A percentile compares a stretch with the other conserved stretches of the same genome.
These are phyloP conservation scores for Solanum pinnatisectum DNA, from an alignment of 257 asterid genomes.

Conservation along the genomic window DNA sequence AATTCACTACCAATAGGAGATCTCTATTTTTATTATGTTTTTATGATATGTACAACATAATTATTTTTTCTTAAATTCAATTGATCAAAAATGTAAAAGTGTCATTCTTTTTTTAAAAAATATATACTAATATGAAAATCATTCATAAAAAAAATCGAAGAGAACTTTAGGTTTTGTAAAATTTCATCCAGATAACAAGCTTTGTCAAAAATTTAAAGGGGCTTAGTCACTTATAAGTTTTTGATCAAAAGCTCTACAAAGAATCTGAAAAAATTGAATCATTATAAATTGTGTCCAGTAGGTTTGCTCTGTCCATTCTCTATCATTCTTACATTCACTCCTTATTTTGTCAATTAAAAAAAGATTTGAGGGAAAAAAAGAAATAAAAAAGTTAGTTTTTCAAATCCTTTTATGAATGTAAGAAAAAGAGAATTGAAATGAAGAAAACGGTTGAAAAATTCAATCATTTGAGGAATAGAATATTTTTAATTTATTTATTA, in stretches of 20 bases:
- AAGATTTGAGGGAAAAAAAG: background rate
- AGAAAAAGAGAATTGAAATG: too few species aligned
- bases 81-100: background rate
- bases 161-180: background rate
- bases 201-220: background rate
- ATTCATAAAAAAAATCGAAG: background rate
- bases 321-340: conserved; percentile 12
- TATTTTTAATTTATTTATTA: too few species aligned
- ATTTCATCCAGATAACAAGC: background rate
- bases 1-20: too few species aligned
- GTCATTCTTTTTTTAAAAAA: too few species aligned
- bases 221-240: background rate
- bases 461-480: too few species aligned
- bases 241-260: background rate
- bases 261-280: conserved; percentile 25
- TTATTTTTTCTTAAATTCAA: too few species aligned
- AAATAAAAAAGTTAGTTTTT: background rate
- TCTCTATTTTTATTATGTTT: too few species aligned
- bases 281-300: conserved; percentile 28
- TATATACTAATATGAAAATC: too few species aligned
- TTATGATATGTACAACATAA: too few species aligned
- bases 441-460: too few species aligned
- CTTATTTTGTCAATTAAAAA: background rate
- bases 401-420: background rate
- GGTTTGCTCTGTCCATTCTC: conserved; percentile 18